A percentile compares a stretch with the other conserved stretches of the same genome.
Conservation (phyloP, 2,329 filamentous ascomycete species). For the Exserohilum rostratum region DNA sequence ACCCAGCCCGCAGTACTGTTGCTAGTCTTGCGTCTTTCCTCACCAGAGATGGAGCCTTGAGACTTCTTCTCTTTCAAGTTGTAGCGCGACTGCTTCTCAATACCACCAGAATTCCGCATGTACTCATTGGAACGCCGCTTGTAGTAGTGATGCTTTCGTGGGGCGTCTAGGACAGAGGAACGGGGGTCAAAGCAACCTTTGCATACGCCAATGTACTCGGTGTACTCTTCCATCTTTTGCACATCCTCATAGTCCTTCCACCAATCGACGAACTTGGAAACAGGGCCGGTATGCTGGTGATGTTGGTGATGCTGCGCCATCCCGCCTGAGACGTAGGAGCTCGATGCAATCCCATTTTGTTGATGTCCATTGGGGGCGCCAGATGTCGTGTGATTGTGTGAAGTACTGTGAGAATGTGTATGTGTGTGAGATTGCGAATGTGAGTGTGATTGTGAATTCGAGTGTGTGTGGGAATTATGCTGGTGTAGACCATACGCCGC, state of each 20-base stretch:
- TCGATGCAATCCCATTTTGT: conserved; percentile 24
- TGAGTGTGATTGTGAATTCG: conserved; percentile 43
- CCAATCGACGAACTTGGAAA: conserved; percentile 63
- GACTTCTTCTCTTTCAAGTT: conserved; percentile 39
- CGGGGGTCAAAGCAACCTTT: conserved; percentile 69
- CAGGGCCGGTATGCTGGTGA: conserved; percentile 62
- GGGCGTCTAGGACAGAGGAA: conserved; percentile 62
- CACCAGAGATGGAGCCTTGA: conserved; percentile 37
- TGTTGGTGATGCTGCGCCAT: conserved; percentile 60
- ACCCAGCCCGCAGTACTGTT: conserved; percentile 57
- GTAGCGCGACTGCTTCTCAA: conserved; percentile 66
- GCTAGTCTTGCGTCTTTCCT: conserved; percentile 50
- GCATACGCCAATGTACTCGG: conserved; percentile 69
- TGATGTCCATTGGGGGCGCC: conserved; percentile 37
- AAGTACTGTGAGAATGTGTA: conserved; percentile 23
- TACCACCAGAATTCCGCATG: conserved; percentile 54
- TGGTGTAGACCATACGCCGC: conserved; percentile 55
- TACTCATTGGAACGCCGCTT: conserved; percentile 53
- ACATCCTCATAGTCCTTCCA: conserved; percentile 70
- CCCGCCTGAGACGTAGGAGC: conserved; percentile 37
- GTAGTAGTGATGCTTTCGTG: conserved; percentile 65
- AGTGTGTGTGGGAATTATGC: conserved; percentile 43
- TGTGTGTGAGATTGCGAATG: conserved; percentile 25
- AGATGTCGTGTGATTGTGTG: conserved; percentile 36
- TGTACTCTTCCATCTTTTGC: conserved; percentile 70